Base-by-base conservation (phyloP, 1,284 basidiomycete genomes). In the Xerocomus minutiporus region DNA sequence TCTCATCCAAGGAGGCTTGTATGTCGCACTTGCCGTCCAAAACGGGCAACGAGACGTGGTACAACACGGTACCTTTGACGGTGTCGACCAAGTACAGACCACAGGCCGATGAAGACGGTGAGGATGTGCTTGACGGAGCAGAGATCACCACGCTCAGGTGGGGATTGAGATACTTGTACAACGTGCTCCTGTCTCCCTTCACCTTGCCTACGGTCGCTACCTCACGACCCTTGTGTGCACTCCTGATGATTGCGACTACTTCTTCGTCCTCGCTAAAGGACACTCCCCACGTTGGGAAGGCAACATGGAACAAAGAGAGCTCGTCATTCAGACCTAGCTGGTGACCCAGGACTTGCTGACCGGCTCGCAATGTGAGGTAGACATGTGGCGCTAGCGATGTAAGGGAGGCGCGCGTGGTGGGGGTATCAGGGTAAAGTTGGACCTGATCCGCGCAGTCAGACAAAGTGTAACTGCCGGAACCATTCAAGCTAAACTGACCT, bases 101-200 rank as follows among this genome's bases (percentile, higher is more conserved):
- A 60, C 88, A 91, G 9, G 41, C 15, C 13, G 51, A 25, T 1
- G 54, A 51, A 45, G 54, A 8, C 3, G 48, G 4, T 2, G 52
- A 35, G 2, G 59, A 53, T 1, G 41, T 6, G 17, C 23, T 55
- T 1, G 50, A 50, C 4, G 64, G 57, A 4, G 77, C 70, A 13
- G 87, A 89, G 7, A 86, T 73, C 28, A 92, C 74, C 3, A 86
- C 81, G 40, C 87, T 75, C 15, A 93, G 64, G 59, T 92, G 83
- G 5, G 90, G 88, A 67, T 96, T 96, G 57, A 97, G 79, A 67
- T 96, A 97, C 74, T 98, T 98, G 79, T 97, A 96, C 51, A 97
- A 70, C 38, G 93, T 94, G 28, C 83, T 83, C 53, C 95, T 83
- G 69, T 97, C 87, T 6, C 91, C 93, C 2, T 92, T 74, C 4